Evolutionary conservation across 2,329 filamentous ascomycete genomes (phyloP).

Genomic region (Lanzia echinophila): DNA sequence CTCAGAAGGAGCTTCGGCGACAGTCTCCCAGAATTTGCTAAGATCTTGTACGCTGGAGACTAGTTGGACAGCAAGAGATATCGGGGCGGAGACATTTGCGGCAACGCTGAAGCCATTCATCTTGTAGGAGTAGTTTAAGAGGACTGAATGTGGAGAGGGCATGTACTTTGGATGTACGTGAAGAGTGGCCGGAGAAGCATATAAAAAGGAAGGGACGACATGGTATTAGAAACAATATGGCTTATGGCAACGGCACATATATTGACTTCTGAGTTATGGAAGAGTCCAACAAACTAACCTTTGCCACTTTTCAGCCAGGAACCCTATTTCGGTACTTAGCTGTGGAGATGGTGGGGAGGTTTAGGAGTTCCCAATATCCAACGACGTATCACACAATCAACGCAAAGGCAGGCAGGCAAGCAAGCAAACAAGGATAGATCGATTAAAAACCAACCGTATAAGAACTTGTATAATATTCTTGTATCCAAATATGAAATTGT

Average conservation of each 20-base stretch:
- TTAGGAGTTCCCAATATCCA: background rate
- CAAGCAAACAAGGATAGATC: background rate
- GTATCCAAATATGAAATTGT: no score
- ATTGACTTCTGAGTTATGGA: background rate
- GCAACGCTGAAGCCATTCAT: conserved; percentile 47
- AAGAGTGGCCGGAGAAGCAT: background rate
- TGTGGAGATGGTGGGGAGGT: background rate
- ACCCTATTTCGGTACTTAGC: background rate
- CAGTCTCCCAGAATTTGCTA: background rate
- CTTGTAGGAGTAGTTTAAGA: background rate
- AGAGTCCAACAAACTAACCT: background rate
- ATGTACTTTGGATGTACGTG: background rate
- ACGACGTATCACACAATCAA: background rate
- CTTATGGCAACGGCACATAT: background rate
- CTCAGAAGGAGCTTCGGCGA: background rate
- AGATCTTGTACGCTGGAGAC: background rate
- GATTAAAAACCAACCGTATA: no score
- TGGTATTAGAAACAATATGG: no score
- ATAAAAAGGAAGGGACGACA: background rate
- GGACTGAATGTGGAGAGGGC: background rate
- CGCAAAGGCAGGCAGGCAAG: background rate
- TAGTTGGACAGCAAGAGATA: background rate
- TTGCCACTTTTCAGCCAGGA: background rate
- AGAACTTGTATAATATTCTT: no score
- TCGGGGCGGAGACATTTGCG: background rate